phyloP scores from a whole-genome alignment of 2,329 filamentous ascomycete genomes.

The Eurotiales sp. region DNA sequence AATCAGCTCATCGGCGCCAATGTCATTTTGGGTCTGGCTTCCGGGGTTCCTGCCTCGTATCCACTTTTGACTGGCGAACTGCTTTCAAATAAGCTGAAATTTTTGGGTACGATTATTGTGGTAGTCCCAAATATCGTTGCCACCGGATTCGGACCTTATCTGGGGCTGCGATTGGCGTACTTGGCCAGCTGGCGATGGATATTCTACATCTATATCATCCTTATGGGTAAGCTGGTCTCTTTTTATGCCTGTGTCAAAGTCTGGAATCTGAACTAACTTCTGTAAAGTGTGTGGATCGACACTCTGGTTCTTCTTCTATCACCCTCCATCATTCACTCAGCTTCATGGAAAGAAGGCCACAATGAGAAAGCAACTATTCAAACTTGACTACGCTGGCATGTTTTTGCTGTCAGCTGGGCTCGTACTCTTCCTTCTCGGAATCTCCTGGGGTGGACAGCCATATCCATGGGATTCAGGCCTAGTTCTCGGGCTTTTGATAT shows the following conservation, averaged over 20 bases:
- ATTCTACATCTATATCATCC: conserved; percentile 1
- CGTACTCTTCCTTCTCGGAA: conserved; percentile 25
- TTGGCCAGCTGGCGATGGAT: conserved; percentile 15
- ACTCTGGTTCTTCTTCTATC: conserved; percentile 30
- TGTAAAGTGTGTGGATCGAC: neutral
- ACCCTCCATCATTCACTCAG: conserved; percentile 40
- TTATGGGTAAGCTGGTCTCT: neutral
- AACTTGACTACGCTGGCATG: conserved; percentile 25
- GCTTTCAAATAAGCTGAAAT: conserved; percentile 1
- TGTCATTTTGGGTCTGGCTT: conserved; percentile 1
- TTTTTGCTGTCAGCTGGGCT: conserved; percentile 26
- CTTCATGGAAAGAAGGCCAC: conserved; percentile 39
- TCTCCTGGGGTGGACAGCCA: conserved; percentile 25
- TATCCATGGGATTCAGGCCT: conserved; percentile 18
- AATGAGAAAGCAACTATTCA: conserved; percentile 26
- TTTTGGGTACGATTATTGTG: conserved; percentile 2
- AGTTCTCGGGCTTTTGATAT: conserved; percentile 25
- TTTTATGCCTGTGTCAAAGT: neutral
- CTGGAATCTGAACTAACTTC: neutral
- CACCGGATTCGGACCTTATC: conserved; percentile 17
- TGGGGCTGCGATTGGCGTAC: conserved; percentile 5
- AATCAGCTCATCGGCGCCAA: conserved; percentile 2
- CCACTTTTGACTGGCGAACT: conserved; percentile 3
- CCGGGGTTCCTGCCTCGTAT: neutral
- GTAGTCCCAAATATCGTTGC: conserved; percentile 13